Percentiles rank a stretch among this genome's conserved stretches.
These are phyloP conservation scores for Penicillium fuscoglaucum DNA, from an alignment of 2,329 filamentous ascomycete species.

Conservation along the genomic window DNA sequence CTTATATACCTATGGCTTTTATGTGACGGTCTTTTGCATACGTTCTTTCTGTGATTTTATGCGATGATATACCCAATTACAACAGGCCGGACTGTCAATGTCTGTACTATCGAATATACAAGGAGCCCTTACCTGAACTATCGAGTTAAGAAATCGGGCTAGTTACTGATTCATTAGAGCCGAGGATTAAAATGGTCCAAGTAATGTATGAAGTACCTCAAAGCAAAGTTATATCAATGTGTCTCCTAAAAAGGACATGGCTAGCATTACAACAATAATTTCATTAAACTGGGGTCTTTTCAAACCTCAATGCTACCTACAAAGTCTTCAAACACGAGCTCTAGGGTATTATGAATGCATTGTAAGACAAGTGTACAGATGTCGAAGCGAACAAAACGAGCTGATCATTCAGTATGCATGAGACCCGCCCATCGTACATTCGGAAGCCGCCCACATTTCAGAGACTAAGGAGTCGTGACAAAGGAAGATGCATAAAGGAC, in stretches of 20 bases:
- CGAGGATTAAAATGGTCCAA: background rate
- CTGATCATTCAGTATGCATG: conserved; percentile 12
- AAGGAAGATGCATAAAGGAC: background rate
- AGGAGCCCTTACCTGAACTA: background rate
- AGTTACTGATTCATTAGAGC: too few species aligned
- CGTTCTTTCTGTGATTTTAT: background rate
- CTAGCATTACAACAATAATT: background rate
- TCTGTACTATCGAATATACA: background rate
- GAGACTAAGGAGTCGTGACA: conserved; percentile 2
- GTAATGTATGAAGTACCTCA: too few species aligned
- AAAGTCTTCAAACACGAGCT: background rate
- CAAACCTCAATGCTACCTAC: background rate
- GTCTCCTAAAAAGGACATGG: background rate
- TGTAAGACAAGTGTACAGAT: conserved; percentile 11
- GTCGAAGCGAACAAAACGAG: conserved; percentile 10
- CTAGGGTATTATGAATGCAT: conserved; percentile 12
- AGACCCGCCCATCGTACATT: conserved; percentile 21
- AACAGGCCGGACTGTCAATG: background rate
- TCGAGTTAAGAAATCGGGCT: background rate
- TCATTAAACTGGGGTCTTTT: background rate
- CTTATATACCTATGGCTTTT: background rate
- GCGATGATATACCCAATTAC: conserved; percentile 6
- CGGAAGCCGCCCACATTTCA: conserved; percentile 11
- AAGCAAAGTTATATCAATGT: background rate
- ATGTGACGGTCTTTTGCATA: background rate